A percentile compares a stretch with the other conserved stretches of the same genome.
Conservation (phyloP, 306 rosid species). For the Senna tora region DNA sequence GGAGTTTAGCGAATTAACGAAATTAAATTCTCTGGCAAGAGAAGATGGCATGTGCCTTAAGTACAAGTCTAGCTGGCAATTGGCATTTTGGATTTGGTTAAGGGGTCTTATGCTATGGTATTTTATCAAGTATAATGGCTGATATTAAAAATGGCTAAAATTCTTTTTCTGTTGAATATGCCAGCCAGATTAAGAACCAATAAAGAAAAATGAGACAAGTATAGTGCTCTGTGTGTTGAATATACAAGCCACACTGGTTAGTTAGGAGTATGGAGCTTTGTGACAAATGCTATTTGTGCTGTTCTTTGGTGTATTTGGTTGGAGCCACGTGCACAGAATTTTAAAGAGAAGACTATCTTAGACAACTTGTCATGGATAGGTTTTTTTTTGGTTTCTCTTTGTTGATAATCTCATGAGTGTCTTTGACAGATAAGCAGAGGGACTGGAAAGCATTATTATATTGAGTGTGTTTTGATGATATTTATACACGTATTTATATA, state of each 20-base stretch:
- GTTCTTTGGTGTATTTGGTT: slow-evolving; percentile 19
- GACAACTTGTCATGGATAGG: too few relatives aligned
- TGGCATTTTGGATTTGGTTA: background rate
- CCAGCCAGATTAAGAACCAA: slow-evolving; percentile 23
- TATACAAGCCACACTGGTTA: background rate
- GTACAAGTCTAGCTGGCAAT: slow-evolving; percentile 4
- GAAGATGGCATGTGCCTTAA: background rate
- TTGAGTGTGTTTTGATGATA: background rate
- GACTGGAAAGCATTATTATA: slow-evolving; percentile 7
- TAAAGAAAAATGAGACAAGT: slow-evolving; percentile 16
- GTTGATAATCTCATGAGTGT: too few relatives aligned
- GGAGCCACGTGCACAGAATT: background rate
- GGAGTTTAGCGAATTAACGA: background rate
- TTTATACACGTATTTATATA: background rate
- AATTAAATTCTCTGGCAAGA: background rate
- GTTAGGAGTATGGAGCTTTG: background rate
- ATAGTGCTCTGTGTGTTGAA: background rate
- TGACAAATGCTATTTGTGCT: background rate
- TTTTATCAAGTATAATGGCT: background rate
- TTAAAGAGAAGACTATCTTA: too few relatives aligned
- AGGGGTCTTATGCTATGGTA: background rate
- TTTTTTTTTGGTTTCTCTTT: too few relatives aligned
- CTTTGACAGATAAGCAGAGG: too few relatives aligned
- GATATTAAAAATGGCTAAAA: slow-evolving; percentile 4
- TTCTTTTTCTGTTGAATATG: slow-evolving; percentile 1